Evolutionary conservation across 1,284 basidiomycete species (phyloP), one percentile per base, ranked within the genome.

Genomic region (Apiotrichum laibachii): DNA sequence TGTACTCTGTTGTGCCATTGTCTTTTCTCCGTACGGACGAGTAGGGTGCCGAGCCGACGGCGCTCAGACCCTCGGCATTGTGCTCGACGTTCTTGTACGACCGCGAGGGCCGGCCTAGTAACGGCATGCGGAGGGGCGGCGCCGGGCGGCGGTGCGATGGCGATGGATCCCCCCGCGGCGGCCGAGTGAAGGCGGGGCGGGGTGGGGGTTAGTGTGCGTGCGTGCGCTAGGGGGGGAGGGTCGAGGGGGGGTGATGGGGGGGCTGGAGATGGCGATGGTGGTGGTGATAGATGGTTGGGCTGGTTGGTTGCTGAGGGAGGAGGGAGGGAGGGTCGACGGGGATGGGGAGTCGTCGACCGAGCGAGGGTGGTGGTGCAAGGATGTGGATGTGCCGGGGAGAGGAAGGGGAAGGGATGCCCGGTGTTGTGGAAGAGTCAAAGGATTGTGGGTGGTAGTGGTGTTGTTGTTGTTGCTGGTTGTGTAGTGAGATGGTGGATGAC

Each of bases 41-140:
- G 26, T 65, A 70, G 8, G 67, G 67, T 13, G 59, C 56, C 35
- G 58, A 67, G 26, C 70, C 69, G 8, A 69, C 63, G 11, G 61
- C 59, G 13, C 61, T 55, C 18, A 76, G 60, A 15, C 73, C 75
- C 15, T 70, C 64, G 18, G 64, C 54, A 55, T 74, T 60, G 54
- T 75, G 70, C 12, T 73, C 68, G 26, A 75, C 71, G 44, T 67
- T 61, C 51, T 69, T 72, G 59, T 77, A 77, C 45, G 71, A 73
- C 59, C 75, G 53, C 16, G 75, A 77, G 13, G 75, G 73, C 50
- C 68, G 68, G 18, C 67, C 60, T 26, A 72, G 57, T 31, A 43
- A 43, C 21, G 50, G 50, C 58, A 64, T 61, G 40, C 26, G 26
- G 26, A 31, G 26, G 26, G 21, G 55, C 49, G 40, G 42, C 16